Percentiles rank a stretch among this genome's conserved stretches.
phyloP scores from a whole-genome alignment of 257 asterid genomes.

The Scutellaria baicalensis region DNA sequence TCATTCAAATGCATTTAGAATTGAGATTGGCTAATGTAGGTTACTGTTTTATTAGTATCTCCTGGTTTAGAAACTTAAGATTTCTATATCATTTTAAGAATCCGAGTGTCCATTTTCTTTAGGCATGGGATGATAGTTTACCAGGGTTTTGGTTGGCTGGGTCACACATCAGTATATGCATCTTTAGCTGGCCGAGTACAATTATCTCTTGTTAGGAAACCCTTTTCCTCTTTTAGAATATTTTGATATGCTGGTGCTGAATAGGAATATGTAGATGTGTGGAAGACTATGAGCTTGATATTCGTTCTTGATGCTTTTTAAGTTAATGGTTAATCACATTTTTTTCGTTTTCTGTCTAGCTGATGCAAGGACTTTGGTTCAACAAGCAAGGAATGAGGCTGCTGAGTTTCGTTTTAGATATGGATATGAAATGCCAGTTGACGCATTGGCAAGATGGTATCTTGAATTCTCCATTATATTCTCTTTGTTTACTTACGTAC shows the following conservation, averaged over 20 bases:
- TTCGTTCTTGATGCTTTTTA: constrained; percentile 1
- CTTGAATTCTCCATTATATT: background rate
- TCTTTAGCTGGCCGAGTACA: background rate
- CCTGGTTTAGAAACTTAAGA: background rate
- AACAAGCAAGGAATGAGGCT: constrained; percentile 98
- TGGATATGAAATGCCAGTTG: constrained; percentile 98
- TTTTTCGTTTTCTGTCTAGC: constrained; percentile 34
- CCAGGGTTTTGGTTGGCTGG: background rate
- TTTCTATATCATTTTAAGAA: background rate
- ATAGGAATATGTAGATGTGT: background rate
- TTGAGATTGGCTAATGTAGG: background rate
- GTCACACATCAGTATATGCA: too few species aligned
- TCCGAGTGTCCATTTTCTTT: background rate
- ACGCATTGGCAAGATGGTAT: constrained; percentile 88
- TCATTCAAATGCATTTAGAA: background rate
- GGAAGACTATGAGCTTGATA: background rate
- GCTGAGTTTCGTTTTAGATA: constrained; percentile 84
- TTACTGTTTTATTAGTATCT: background rate
- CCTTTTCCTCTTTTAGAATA: background rate
- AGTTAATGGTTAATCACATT: background rate
- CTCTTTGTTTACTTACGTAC: background rate
- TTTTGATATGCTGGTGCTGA: background rate
- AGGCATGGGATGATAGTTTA: background rate
- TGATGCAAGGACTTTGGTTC: constrained; percentile 96
- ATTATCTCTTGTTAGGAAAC: background rate